Evolutionary conservation across 2,329 filamentous ascomycete genomes (phyloP).

Genomic region (Hymenoscyphus salicellus): DNA sequence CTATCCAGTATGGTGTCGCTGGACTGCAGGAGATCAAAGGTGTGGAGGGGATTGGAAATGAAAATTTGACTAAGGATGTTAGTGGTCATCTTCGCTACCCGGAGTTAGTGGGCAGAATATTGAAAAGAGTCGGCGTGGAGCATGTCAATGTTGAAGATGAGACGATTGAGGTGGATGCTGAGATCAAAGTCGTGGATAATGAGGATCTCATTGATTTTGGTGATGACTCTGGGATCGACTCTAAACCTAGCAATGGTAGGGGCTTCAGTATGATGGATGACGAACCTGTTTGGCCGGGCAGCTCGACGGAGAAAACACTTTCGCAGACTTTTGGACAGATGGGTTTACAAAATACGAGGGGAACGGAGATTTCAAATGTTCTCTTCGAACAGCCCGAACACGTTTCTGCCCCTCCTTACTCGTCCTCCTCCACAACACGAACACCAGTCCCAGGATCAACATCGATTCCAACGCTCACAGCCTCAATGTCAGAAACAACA

Average conservation of each 20-base stretch:
- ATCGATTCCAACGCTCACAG: neutral
- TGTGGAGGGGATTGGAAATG: conserved; percentile 56
- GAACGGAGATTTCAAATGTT: neutral
- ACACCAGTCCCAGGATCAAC: neutral
- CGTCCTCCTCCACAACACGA: neutral
- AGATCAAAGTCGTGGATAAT: conserved; percentile 31
- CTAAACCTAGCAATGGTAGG: neutral
- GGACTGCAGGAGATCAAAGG: conserved; percentile 73
- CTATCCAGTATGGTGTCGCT: conserved; percentile 78
- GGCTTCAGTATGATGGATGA: conserved; percentile 11
- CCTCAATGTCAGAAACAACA: neutral
- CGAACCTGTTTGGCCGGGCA: neutral
- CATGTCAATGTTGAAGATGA: conserved; percentile 50
- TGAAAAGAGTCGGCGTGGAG: conserved; percentile 64
- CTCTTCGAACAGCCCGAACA: neutral
- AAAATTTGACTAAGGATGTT: conserved; percentile 59
- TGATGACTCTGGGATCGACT: neutral
- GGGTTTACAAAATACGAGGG: neutral
- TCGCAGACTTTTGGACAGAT: neutral
- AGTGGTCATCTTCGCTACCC: conserved; percentile 69
- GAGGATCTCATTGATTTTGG: conserved; percentile 17
- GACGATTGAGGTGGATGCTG: conserved; percentile 38
- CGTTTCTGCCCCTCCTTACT: neutral
- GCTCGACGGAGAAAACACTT: neutral
- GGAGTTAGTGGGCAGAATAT: conserved; percentile 61